Evolutionary conservation across 768 basidiomycete species (phyloP).

Genomic region (Lactarius sanguifluus): DNA sequence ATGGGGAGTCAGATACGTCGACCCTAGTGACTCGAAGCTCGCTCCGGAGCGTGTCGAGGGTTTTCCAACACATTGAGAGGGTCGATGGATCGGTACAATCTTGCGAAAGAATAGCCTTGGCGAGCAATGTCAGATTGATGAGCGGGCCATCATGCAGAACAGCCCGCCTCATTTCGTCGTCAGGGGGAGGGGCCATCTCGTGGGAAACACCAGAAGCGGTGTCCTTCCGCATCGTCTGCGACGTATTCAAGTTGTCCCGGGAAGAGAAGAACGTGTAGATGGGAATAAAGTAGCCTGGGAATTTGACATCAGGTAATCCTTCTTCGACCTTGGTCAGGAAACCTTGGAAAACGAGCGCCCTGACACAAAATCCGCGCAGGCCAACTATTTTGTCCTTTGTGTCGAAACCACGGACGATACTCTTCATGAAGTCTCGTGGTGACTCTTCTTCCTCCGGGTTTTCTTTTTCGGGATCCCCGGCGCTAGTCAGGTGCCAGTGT

Average conservation of each 20-base stretch:
- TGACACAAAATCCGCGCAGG: constrained; percentile 12
- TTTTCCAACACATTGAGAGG: constrained; percentile 19
- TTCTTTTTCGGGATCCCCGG: neutral
- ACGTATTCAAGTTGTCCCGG: no score
- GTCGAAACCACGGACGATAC: neutral
- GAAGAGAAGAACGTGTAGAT: neutral
- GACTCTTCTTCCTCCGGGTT: neutral
- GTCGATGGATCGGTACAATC: neutral
- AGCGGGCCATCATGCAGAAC: constrained; percentile 15
- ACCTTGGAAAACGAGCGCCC: constrained; percentile 7
- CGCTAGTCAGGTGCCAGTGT: neutral
- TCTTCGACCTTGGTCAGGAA: neutral
- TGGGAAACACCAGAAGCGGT: neutral
- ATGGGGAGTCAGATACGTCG: neutral
- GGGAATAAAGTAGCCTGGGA: neutral
- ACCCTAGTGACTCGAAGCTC: neutral
- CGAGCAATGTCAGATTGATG: constrained; percentile 9
- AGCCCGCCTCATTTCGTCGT: neutral
- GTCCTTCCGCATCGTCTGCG: neutral
- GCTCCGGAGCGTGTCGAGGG: constrained; percentile 16
- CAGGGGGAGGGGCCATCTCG: neutral
- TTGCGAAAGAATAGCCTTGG: neutral
- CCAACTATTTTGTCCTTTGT: neutral
- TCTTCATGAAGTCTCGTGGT: neutral
- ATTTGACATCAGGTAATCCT: neutral